Base-by-base conservation (phyloP, 768 basidiomycete genomes). In the Suillus subaureus region DNA sequence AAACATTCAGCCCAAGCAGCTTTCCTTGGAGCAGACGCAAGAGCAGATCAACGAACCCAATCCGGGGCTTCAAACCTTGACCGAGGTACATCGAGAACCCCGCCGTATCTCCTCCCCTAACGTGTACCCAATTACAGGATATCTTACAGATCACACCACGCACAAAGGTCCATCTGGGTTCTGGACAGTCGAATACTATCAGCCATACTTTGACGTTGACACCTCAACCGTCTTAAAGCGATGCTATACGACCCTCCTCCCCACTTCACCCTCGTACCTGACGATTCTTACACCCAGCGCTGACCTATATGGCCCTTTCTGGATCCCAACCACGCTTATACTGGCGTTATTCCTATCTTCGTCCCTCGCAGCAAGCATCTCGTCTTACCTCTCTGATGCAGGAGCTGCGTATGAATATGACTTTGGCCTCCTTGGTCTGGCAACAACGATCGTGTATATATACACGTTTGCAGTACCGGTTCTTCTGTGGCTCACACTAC, bases 321-420 rank as follows among this genome's bases (percentile, higher is more conserved):
- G 97, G 97, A 94, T 96, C 0, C 85, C 97, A 43, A 97, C 96
- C 1, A 99, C 97, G 1, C 87, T 99, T 67, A 91, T 97, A 52
- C 94, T 99, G 74, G 84, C 90, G 0, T 88, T 98, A 66, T 98
- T 96, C 82, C 87, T 97, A 65, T 96, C 92, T 31, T 97, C 97
- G 2, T 95, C 93, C 40, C 89, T 99, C 45, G 93, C 91, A 9
- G 89, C 93, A 18, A 94, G 94, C 56, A 90, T 99, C 69, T 82
- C 91, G 2, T 85, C 88, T n/a, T 98, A 95, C 78, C 86, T 98
- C 47, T 91, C 93, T 35, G 79, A 84, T 31, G 79, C 84, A 4
- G 80, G 77, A 3, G 70, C 79, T 26, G 81, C 81, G 42, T 88
- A 89, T 71, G 89, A 89, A 67, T 97, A 96, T 72, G 88, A 98